Evolutionary conservation across 2,329 filamentous ascomycete species (phyloP), one percentile per base, ranked within the genome.

Genomic region (Fusarium tupiense): DNA sequence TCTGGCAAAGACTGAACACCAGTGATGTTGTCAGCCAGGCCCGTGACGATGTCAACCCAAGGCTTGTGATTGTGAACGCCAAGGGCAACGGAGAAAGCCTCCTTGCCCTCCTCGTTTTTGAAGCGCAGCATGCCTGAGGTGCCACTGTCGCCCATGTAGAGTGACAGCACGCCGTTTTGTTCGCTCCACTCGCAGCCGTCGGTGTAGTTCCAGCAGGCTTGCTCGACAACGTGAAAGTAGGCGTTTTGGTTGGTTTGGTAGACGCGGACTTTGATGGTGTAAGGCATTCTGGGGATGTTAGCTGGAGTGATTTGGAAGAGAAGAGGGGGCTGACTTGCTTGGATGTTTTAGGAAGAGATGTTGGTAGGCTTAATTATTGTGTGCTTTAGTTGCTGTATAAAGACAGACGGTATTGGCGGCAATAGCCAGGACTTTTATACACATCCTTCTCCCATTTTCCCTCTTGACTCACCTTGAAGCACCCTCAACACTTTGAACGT

Each of bases 51-150:
- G 33, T 76, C 74, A 8, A 76, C 46, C 73, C 74, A 76, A 3
- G 71, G 73, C 74, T 76, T 76, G 59, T 74, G 72, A 60, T 74
- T 49, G 50, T 76, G 74, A 1, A 76, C 74, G 0, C 74, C 74
- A 7, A 76, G 4, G 7, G 64, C 73, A 20, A 76, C 46, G 22
- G 76, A 76, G 60, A 76, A 76, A 6, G 64, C 71, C 19, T 76
- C 74, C 24, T 70, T 76, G 54, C 65, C 65, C 11, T 76, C 29
- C 44, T 76, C 74, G 1, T 74, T 74, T 57, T 72, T 76, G 64
- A 76, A 76, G 40, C 74, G 74, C 10, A 76, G 68, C 44, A 76
- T 69, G 13, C 73, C 74, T 1, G 71, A 61, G 8, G 57, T 76
- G 46, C 74, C 74, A 22, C 74, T 76, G 16, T 59, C 65, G 6